phyloP scores from a whole-genome alignment of 139 green algal genomes.

The Edaphochlamys debaryana region DNA sequence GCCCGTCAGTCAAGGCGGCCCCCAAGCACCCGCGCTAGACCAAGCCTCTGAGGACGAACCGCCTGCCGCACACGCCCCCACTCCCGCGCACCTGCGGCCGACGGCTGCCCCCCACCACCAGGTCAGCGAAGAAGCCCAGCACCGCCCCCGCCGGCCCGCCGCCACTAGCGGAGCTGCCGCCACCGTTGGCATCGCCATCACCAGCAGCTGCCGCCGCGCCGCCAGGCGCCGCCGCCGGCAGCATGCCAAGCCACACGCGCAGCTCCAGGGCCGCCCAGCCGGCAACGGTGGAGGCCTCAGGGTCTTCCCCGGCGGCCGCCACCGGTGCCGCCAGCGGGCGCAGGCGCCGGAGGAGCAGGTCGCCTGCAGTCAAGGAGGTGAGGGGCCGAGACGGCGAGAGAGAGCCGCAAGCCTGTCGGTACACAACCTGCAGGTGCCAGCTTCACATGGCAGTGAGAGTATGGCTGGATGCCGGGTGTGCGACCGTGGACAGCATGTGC shows the following conservation, averaged over 20 bases:
- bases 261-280: neutral
- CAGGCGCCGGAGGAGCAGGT: neutral
- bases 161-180: neutral
- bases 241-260: slow-evolving; percentile 26
- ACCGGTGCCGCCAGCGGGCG: neutral
- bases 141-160: neutral
- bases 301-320: neutral
- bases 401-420: no score
- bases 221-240: neutral
- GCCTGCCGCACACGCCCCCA: no score
- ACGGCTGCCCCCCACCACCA: slow-evolving; percentile 42
- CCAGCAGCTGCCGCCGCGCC: slow-evolving; percentile 40
- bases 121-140: slow-evolving; percentile 54
- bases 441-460: no score
- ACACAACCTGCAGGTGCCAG: no score
- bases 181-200: no score
- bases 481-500: no score
- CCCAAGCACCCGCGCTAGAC: no score
- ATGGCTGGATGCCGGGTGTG: no score
- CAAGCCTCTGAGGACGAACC: no score
- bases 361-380: neutral
- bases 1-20: no score
- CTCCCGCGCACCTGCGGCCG: slow-evolving; percentile 53
- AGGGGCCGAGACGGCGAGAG: no score
- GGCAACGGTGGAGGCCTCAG: neutral